Base-by-base conservation (phyloP, 805 yeast genomes). In the Candida taoyuanica region DNA sequence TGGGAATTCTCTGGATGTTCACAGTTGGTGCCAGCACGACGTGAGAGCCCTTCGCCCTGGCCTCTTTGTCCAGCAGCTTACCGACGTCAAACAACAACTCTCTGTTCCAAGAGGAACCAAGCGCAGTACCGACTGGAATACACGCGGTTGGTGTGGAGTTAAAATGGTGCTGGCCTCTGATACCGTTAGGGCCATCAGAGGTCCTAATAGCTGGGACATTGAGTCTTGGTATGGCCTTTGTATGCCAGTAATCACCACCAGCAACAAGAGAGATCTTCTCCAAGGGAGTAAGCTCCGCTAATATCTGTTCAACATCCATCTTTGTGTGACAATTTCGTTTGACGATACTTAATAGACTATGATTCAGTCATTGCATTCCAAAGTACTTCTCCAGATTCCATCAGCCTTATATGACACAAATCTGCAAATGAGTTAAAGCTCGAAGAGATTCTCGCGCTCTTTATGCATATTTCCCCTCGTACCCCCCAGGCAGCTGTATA, bases 111-210 rank as follows among this genome's bases (percentile, higher is more conserved):
- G 80, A 68, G 3, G 81, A 55, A 1, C 73, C 81, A 51, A 77
- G 50, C 1, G 70, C 80, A 3, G 81, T 73, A 5, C 81, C 81
- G 43, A 74, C 71, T 2, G 81, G 78, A 47, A 77, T 67, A 49
- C 78, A 71, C 35, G 74, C 78, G 17, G 79, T 62, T 2, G 77
- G 77, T 12, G 65, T 62, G 7, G 71, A 60, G 42, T 71, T 64
- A 51, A 73, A 71, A 46, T 74, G 73, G 24, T 59, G 64, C 16
- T 72, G 70, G 5, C 81, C 81, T 46, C 82, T 64, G 28, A 74
- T 64, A 34, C 83, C 83, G 50, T 76, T 76, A 17, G 83, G 83
- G 5, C 83, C 83, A 47, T 76, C 82, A 4, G 70, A 58, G 8
- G 69, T 50, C 45, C 79, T 59, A 4, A 75, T 39, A 1, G 69